A percentile compares a stretch with the other conserved stretches of the same genome.
These are phyloP conservation scores for Magnolia sinica DNA, from an alignment of 164 flowering plant genomes.

Conservation along the genomic window DNA sequence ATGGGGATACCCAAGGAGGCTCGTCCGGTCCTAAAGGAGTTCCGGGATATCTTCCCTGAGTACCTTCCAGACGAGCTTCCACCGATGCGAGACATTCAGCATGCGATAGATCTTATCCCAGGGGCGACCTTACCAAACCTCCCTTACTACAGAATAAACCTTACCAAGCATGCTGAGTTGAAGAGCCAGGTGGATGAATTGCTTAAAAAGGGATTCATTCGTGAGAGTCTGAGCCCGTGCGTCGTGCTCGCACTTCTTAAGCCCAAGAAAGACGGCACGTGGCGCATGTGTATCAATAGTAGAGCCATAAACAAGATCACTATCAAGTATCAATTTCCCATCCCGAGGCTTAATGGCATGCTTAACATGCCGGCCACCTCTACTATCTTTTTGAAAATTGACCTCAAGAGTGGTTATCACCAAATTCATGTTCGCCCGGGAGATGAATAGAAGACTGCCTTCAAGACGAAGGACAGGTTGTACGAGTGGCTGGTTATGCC, in stretches of 20 bases:
- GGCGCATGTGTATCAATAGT: neutral
- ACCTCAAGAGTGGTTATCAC: neutral
- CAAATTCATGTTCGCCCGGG: no score
- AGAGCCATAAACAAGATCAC: constrained; percentile 6
- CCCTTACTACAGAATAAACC: constrained; percentile 10
- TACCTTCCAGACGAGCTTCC: neutral
- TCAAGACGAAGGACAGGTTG: neutral
- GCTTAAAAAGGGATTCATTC: neutral
- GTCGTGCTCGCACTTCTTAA: neutral
- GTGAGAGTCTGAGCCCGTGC: constrained; percentile 9
- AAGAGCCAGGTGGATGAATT: constrained; percentile 4
- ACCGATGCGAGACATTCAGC: constrained; percentile 9
- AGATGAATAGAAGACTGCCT: neutral
- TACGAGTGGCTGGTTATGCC: neutral
- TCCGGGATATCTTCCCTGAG: constrained; percentile 1
- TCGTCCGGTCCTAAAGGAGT: neutral
- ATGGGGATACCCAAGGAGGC: no score
- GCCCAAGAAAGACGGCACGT: constrained; percentile 1
- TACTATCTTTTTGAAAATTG: neutral
- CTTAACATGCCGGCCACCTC: neutral
- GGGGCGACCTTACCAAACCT: constrained; percentile 3
- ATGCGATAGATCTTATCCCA: constrained; percentile 6
- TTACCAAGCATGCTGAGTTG: constrained; percentile 4
- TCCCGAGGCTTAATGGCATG: neutral
- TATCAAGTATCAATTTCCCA: neutral